Evolutionary conservation across 345 rosid species (phyloP).

Genomic region (Turnera subulata): DNA sequence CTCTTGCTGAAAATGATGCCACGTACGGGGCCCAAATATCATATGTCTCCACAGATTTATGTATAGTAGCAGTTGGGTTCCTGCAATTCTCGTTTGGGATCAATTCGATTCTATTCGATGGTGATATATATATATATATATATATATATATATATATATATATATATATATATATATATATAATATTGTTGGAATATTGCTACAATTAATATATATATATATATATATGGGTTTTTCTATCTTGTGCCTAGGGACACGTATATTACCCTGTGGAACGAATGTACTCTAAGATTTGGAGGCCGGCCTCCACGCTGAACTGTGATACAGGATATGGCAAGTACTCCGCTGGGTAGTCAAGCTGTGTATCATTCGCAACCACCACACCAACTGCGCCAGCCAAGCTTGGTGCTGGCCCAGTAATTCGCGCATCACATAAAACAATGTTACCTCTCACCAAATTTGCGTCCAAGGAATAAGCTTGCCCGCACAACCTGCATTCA

Average conservation of each 20-base stretch:
- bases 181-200: too few relatives aligned
- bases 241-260: neutral
- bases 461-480: slow-evolving; percentile 16
- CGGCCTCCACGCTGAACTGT: slow-evolving; percentile 6
- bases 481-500: slow-evolving; percentile 16
- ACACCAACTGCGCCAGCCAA: slow-evolving; percentile 32
- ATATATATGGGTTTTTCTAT: too few relatives aligned
- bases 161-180: too few relatives aligned
- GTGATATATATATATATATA: neutral
- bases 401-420: slow-evolving; percentile 3
- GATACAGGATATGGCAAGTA: slow-evolving; percentile 27
- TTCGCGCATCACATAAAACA: slow-evolving; percentile 23
- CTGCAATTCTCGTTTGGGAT: too few relatives aligned
- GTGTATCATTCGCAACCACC: slow-evolving; percentile 6
- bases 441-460: slow-evolving; percentile 33
- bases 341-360: neutral
- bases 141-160: too few relatives aligned
- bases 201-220: too few relatives aligned
- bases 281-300: slow-evolving; percentile 6
- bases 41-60: slow-evolving; percentile 11
- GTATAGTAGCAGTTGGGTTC: slow-evolving; percentile 27
- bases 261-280: slow-evolving; percentile 20
- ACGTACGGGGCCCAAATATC: slow-evolving; percentile 25
- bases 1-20: slow-evolving; percentile 46
- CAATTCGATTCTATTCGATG: too few relatives aligned